phyloP scores from a whole-genome alignment of 2,329 filamentous ascomycete species.

The Fusarium anthophilum region DNA sequence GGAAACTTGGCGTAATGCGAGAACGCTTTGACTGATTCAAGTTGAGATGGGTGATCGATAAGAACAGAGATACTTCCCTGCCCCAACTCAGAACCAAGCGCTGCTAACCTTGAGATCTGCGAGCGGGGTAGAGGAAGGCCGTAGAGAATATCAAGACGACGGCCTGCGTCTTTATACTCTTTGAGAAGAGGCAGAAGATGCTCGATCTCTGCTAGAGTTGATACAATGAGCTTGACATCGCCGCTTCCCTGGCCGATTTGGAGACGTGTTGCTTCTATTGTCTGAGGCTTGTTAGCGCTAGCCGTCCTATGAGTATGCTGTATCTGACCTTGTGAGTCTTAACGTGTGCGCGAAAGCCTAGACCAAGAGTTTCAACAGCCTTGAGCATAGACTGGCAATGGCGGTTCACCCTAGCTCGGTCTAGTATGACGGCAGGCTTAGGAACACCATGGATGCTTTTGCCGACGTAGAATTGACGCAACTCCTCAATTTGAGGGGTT shows the following conservation, averaged over 20 bases:
- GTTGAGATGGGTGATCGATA: slow-evolving; percentile 64
- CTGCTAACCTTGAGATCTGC: slow-evolving; percentile 58
- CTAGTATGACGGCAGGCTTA: slow-evolving; percentile 65
- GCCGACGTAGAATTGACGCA: slow-evolving; percentile 42
- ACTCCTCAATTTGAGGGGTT: slow-evolving; percentile 5
- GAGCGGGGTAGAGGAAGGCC: slow-evolving; percentile 68
- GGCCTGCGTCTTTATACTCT: slow-evolving; percentile 45
- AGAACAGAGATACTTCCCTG: slow-evolving; percentile 61
- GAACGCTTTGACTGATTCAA: slow-evolving; percentile 47
- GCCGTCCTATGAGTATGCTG: accelerated
- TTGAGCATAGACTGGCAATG: slow-evolving; percentile 68
- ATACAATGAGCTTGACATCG: slow-evolving; percentile 65
- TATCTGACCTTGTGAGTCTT: slow-evolving; percentile 70
- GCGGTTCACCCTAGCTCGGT: slow-evolving; percentile 59
- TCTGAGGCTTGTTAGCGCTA: slow-evolving; percentile 49
- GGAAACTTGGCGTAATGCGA: slow-evolving; percentile 42
- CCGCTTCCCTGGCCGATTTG: slow-evolving; percentile 58
- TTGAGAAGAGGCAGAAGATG: slow-evolving; percentile 59
- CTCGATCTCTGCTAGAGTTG: slow-evolving; percentile 68
- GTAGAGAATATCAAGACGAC: slow-evolving; percentile 59
- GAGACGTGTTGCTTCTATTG: slow-evolving; percentile 61
- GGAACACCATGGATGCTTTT: slow-evolving; percentile 50
- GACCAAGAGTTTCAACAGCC: slow-evolving; percentile 56
- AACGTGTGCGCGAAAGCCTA: slow-evolving; percentile 69
- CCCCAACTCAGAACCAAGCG: slow-evolving; percentile 56